Conservation (phyloP, 2,329 filamentous ascomycete species). For the Metarhizium humberi region DNA sequence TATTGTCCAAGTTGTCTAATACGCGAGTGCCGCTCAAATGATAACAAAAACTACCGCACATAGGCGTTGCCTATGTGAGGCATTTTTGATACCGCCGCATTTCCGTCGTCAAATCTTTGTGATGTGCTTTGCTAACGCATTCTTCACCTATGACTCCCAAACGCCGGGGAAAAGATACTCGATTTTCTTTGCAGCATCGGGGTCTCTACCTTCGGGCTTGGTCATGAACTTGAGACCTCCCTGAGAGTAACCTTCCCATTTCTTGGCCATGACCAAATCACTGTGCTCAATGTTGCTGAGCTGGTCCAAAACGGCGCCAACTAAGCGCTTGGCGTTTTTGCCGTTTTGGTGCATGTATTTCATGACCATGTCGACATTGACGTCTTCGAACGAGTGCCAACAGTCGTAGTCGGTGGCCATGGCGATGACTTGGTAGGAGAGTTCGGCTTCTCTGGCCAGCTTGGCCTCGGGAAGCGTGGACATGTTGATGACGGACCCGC, state of each 20-base stretch:
- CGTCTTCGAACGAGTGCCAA: constrained; percentile 77
- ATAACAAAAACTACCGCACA: no score
- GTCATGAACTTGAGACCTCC: constrained; percentile 78
- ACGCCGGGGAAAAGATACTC: constrained; percentile 84
- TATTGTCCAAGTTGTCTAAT: no score
- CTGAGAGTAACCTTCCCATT: constrained; percentile 66
- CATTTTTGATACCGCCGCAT: background rate
- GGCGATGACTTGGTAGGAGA: constrained; percentile 96
- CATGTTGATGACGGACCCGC: constrained; percentile 97
- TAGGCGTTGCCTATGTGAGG: background rate
- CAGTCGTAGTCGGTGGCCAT: constrained; percentile 99
- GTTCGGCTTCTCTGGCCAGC: constrained; percentile 89
- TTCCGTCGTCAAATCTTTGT: background rate
- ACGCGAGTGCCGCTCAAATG: no score
- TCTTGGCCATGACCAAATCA: constrained; percentile 70
- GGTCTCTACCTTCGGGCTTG: constrained; percentile 61
- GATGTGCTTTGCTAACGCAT: background rate
- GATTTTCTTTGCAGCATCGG: constrained; percentile 69
- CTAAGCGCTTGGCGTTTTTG: constrained; percentile 74
- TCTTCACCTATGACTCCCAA: constrained; percentile 33
- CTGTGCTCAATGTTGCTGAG: constrained; percentile 67
- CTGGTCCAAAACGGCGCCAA: constrained; percentile 81
- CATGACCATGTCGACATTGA: constrained; percentile 96
- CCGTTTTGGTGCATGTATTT: constrained; percentile 91
- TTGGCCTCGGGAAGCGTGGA: constrained; percentile 91